Conservation (phyloP, 371 early-diverging fungal species). For the Mortierella sp. region DNA sequence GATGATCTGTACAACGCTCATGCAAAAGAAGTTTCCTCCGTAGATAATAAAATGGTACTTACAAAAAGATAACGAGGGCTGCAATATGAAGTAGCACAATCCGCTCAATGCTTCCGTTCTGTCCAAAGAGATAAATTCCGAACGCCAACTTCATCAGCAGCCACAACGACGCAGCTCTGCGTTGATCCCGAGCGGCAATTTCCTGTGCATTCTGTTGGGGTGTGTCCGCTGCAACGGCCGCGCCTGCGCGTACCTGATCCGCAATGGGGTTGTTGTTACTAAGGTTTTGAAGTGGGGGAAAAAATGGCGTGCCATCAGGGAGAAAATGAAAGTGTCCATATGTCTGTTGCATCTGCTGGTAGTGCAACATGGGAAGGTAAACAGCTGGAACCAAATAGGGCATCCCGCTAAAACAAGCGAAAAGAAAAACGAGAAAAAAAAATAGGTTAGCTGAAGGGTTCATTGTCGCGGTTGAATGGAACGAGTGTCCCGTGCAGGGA, state of each 20-base stretch:
- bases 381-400: constrained; percentile 48
- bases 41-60: constrained; percentile 15
- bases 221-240: constrained; percentile 13
- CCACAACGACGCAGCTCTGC: constrained; percentile 52
- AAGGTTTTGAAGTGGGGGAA: constrained; percentile 13
- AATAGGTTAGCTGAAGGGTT: constrained; percentile 14
- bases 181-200: constrained; percentile 51
- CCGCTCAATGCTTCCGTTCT: constrained; percentile 59
- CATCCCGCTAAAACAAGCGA: constrained; percentile 30
- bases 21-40: not conserved
- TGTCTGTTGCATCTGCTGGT: constrained; percentile 30
- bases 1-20: not conserved
- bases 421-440: not conserved
- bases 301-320: constrained; percentile 15
- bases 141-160: constrained; percentile 57
- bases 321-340: constrained; percentile 2
- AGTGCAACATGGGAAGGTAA: constrained; percentile 28
- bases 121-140: constrained; percentile 58
- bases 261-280: not conserved
- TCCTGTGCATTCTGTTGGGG: constrained; percentile 42
- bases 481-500: constrained; percentile 1
- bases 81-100: constrained; percentile 54
- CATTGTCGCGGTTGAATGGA: not conserved
- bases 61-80: constrained; percentile 59
- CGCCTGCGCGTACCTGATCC: constrained; percentile 21